A percentile compares a stretch with the other conserved stretches of the same genome.
These are phyloP conservation scores for Beta vulgaris DNA, from an alignment of 148 eudicot species.

Conservation along the genomic window DNA sequence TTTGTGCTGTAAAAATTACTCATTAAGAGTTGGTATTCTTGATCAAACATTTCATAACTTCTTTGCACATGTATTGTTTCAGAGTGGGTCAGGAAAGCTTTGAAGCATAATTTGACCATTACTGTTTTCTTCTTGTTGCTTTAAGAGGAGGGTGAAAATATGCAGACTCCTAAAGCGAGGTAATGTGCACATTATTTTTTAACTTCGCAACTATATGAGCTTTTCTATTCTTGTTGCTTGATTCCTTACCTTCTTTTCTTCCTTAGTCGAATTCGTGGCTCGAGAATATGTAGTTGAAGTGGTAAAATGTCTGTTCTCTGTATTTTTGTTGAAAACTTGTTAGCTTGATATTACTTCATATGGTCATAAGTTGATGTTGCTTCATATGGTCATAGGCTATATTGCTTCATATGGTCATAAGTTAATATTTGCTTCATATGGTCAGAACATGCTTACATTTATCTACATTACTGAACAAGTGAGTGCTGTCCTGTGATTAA, in stretches of 20 bases:
- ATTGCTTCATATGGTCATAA: conserved; percentile 9
- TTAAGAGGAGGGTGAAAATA: conserved; percentile 40
- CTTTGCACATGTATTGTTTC: conserved; percentile 21
- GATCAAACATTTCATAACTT: conserved; percentile 26
- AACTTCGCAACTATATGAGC: not conserved
- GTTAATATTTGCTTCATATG: too few species aligned
- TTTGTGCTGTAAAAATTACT: conserved; percentile 22
- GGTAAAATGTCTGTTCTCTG: conserved; percentile 7
- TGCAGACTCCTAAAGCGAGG: conserved; percentile 86
- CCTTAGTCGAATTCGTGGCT: not conserved
- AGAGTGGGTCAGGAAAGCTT: conserved; percentile 41
- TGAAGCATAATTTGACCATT: conserved; percentile 10
- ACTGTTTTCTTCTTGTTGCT: conserved; percentile 4
- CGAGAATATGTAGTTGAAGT: not conserved
- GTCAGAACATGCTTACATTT: conserved; percentile 1
- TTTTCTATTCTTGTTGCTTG: not conserved
- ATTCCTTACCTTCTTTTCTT: not conserved
- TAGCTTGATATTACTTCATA: conserved; percentile 5
- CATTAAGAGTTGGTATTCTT: conserved; percentile 26
- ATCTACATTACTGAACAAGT: not conserved
- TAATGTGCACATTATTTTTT: conserved; percentile 21
- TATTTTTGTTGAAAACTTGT: conserved; percentile 10
- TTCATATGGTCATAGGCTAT: too few species aligned
- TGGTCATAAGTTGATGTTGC: conserved; percentile 5
- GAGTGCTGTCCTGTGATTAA: conserved; percentile 9